Base-by-base conservation (phyloP, 192 early-diverging fungal genomes). In the Neocallimastix lanati region DNA sequence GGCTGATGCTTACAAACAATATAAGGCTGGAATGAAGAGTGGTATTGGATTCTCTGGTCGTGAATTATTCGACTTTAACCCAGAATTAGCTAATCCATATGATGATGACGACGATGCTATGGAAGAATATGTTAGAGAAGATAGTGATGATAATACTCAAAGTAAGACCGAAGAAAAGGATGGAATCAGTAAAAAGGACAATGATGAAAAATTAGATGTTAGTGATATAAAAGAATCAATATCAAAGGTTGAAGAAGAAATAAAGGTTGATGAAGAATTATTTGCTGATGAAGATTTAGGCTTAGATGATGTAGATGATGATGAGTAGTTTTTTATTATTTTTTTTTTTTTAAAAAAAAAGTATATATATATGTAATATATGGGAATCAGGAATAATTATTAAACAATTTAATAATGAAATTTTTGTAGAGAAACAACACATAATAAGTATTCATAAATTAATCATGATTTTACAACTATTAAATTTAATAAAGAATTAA, bases 1-100 rank as follows among this genome's bases (percentile, higher is more conserved):
- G 15, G 80, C 30, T 28, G 80, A 35, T 28, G 81, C 81, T 36
- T 81, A 81, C 28, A 29, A 91, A 89, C 21, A 89, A 84, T 83
- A 80, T 28, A 92, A 93, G 87, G 93, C 95, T 9, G 98, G 98
- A 80, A 92, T 93, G 88, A 88, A 94, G 80, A 86, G 89, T 79
- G 95, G 94, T 67, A 95, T 99, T 93, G 80, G 83, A 30, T 88
- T 90, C 80, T 97, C 95, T 77, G 98, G 98, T 80, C 92, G 93
- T 80, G 96, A 99, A 85, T 87, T 95, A 83, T 99, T 99, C 86
- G 94, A 96, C 80, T 99, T 98, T 86, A 98, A 98, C 85, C 96
- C 96, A 25, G 93, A 95, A 29, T 88, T 91, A 85, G 93, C 92
- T 76, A 85, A 86, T 9, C 90, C 87, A 58, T 83, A 81, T 28